phyloP scores from a whole-genome alignment of 2,329 filamentous ascomycete genomes.

The Aureobasidium vineae region DNA sequence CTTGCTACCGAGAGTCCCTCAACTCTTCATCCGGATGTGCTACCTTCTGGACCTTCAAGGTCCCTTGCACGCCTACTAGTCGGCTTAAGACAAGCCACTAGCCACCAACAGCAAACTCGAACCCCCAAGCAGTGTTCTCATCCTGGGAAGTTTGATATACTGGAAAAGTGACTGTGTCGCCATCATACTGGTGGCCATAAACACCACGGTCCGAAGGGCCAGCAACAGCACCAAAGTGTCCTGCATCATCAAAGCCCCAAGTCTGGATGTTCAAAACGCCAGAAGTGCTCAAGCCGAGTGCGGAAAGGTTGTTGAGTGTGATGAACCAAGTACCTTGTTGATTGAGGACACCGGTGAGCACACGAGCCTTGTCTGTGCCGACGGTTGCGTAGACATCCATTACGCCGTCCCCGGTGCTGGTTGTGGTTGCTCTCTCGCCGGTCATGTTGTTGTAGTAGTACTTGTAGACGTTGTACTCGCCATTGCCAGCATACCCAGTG shows the following conservation, averaged over 20 bases:
- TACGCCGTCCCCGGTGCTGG: constrained; percentile 38
- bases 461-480: constrained; percentile 50
- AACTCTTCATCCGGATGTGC: too few species aligned
- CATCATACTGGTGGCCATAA: neutral
- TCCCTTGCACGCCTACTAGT: too few species aligned
- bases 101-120: neutral
- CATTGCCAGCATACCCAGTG: constrained; percentile 43
- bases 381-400: constrained; percentile 43
- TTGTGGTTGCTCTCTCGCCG: constrained; percentile 42
- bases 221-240: neutral
- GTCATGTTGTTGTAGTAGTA: constrained; percentile 47
- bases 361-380: neutral
- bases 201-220: neutral
- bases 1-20: too few species aligned
- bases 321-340: neutral
- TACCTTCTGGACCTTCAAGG: too few species aligned
- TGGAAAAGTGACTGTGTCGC: neutral
- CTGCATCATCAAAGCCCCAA: constrained; percentile 7
- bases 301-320: neutral
- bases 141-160: neutral
- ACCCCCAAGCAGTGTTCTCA: neutral
- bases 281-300: constrained; percentile 26
- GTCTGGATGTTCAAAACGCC: neutral
- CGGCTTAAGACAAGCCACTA: too few species aligned
- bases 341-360: neutral